Evolutionary conservation across 2,329 filamentous ascomycete species (phyloP), one percentile per base, ranked within the genome.

Genomic region (Xylaria sp.): DNA sequence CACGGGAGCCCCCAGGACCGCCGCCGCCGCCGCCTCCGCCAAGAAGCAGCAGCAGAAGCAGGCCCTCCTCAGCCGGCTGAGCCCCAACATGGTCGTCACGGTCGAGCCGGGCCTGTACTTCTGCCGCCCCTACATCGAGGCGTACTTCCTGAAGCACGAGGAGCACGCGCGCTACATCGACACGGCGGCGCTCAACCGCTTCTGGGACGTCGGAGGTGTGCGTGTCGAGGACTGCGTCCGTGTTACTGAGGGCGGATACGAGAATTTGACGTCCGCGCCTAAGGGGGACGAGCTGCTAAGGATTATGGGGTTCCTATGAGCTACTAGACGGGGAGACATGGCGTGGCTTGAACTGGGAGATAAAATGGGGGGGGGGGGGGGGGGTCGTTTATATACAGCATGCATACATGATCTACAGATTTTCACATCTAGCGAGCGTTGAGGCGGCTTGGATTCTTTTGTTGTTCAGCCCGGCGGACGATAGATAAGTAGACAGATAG

Each of bases 141-240:
- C 83, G 18, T 87, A 86, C 68, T 83, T 90, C 67, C 78, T 88
- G 63, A 77, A 80, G 47, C 78, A 83, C 54, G 74, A 78, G 2
- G 74, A 76, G 51, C 85, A 88, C 67, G 76, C 78, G 38, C 78
- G 79, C 54, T 89, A 83, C 63, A 87, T 94, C 65, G 81, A 92
- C 71, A 75, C 76, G 61, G 76, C 78, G 4, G 80, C 87, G 4
- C 73, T 94, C 44, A 84, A 86, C 56, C 76, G 75, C 58, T 93
- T 89, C 70, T 93, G 90, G 77, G 76, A 74, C 21, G 87, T 97
- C 1, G 94, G 93, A 16, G 94, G 94, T 29, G 91, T 96, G 21
- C 83, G 94, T 43, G 95, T 97, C 57, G 94, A 99, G 75, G 92
- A 97, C 68, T 90, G 93, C 70, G 82, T 97, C 38, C 78, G 94